phyloP scores from a whole-genome alignment of 2,329 filamentous ascomycete species.

The Alternaria sp. region DNA sequence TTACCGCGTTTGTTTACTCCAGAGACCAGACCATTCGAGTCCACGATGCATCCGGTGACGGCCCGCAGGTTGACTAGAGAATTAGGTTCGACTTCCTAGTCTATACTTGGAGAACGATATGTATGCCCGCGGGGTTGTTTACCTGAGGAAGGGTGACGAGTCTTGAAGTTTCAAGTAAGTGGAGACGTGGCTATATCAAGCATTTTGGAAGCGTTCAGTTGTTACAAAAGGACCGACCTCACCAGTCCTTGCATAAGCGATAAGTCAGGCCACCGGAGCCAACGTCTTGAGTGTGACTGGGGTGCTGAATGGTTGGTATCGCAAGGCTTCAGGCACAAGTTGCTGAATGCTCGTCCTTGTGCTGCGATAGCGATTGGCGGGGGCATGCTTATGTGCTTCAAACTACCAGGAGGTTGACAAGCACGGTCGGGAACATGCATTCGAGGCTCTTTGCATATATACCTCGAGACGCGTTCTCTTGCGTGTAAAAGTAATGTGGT shows the following conservation, averaged over 20 bases:
- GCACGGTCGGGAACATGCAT: neutral
- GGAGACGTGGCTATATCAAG: neutral
- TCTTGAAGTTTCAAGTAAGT: neutral
- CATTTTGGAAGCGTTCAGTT: neutral
- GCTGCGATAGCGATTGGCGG: neutral
- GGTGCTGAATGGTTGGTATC: too few relatives aligned
- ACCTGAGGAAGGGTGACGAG: neutral
- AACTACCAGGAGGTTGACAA: neutral
- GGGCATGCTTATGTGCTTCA: neutral
- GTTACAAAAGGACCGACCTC: too few relatives aligned
- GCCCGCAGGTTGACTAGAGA: neutral
- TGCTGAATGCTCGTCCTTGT: neutral
- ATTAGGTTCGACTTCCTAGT: neutral
- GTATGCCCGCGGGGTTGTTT: neutral
- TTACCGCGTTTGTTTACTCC: neutral
- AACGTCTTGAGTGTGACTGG: neutral
- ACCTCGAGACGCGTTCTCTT: neutral
- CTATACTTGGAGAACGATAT: neutral
- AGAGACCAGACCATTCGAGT: neutral
- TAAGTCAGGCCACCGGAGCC: neutral
- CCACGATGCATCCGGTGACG: neutral
- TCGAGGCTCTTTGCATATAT: neutral
- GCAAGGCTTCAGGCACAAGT: neutral
- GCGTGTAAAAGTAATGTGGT: neutral
- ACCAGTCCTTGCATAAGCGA: neutral